Evolutionary conservation across 2,329 filamentous ascomycete species (phyloP), one percentile per base, ranked within the genome.

Genomic region (Alternaria sp.): DNA sequence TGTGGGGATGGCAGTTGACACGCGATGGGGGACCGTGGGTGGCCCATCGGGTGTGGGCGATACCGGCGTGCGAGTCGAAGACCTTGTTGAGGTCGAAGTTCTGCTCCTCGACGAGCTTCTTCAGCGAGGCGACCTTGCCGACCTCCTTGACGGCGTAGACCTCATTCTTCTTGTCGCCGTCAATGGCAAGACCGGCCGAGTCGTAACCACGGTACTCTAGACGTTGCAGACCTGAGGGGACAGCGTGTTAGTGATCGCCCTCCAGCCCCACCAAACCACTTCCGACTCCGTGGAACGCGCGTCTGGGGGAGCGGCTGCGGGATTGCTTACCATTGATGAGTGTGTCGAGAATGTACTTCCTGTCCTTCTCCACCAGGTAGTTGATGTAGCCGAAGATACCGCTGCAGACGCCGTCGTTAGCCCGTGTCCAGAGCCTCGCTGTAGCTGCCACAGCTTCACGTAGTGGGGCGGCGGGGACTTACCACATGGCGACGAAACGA

Each of bases 141-240:
- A 99, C 96, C 86, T 98, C 96, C 88, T 99, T 99, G 89, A 93
- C 98, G 68, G 96, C 94, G 71, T 93, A 89, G 72, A 98, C 93
- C 85, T 98, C 93, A 77, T 97, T 97, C 87, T 96, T 97, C 90
- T 97, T 98, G 87, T 99, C 92, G 68, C 96, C 96, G 81, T 99
- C 96, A 76, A 99, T 85, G 71, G 95, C 95, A 70, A 99, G 87
- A 86, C 96, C 96, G 67, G 96, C 95, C 69, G 96, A 98, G 83
- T 99, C 96, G 83, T 99, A 99, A 74, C 96, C 96, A 83, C 96
- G 92, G 86, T 99, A 99, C 85, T 99, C 96, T 76, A 99, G 91
- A 81, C 96, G 91, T 64, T 93, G 91, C 64, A 98, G 91, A 79
- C 95, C 94, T 97, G 79, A 43, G 19, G 49, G 19, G 30, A 26